Percentiles rank a stretch among this genome's conserved stretches.
phyloP scores from a whole-genome alignment of 306 rosid genomes.

The Fagus crenata region DNA sequence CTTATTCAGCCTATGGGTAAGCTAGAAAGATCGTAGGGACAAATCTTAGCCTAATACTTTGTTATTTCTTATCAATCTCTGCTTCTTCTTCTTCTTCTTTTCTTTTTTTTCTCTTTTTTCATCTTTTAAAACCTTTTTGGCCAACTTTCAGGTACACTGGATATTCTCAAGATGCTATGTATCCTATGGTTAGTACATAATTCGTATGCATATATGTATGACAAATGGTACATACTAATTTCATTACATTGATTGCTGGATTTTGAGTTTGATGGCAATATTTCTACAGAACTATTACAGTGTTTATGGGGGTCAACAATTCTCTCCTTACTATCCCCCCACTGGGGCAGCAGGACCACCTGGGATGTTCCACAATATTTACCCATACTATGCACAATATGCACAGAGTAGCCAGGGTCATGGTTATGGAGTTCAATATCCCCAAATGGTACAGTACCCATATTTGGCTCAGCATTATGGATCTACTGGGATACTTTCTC shows the following conservation, averaged over 20 bases:
- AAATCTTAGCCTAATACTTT: neutral
- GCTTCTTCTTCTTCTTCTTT: neutral
- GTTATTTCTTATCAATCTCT: neutral
- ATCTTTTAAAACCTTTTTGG: constrained; percentile 10
- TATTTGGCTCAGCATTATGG: constrained; percentile 64
- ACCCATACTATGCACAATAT: constrained; percentile 76
- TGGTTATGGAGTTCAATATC: constrained; percentile 68
- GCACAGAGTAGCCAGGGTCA: constrained; percentile 58
- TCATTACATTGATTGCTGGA: constrained; percentile 23
- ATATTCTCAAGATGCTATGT: constrained; percentile 70
- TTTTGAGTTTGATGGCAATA: constrained; percentile 5
- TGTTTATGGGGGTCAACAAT: constrained; percentile 84
- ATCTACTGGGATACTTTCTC: constrained; percentile 57
- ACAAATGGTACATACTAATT: constrained; percentile 7
- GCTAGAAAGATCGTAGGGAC: constrained; percentile 9
- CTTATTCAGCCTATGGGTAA: constrained; percentile 85
- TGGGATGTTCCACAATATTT: constrained; percentile 57
- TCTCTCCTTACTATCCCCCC: constrained; percentile 62
- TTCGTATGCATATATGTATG: neutral
- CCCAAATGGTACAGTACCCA: constrained; percentile 69
- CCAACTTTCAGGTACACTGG: constrained; percentile 63
- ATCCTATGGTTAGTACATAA: constrained; percentile 57
- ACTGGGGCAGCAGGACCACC: constrained; percentile 57
- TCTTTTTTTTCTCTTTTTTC: neutral
- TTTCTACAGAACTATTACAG: constrained; percentile 60